Evolutionary conservation across 352 stramenopile species (phyloP), one percentile per base, ranked within the genome.

Genomic region (Phytopythium vexans): DNA sequence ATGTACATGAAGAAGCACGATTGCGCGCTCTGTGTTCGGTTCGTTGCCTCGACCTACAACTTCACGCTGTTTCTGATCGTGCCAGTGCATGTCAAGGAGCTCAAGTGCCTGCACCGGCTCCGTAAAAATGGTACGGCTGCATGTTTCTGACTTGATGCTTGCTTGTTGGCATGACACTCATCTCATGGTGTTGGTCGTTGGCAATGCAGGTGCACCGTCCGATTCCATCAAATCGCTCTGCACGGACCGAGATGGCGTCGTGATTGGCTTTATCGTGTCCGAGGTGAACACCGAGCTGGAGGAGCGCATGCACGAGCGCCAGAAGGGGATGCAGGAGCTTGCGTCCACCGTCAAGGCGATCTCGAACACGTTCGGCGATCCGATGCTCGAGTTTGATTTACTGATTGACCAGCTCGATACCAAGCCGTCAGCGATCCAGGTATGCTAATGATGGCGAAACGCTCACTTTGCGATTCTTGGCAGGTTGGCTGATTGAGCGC

Each of bases 1-100:
- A 70, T 86, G 12, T 94, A 94, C 74, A 92, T 94, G 82, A 86
- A 87, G 58, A 86, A 89, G 56, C 76, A 94, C 67, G 78, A 87
- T 60, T 92, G 83, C 54, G 76, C 84, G 39, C 68, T 92, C 15
- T 94, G 84, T 52, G 84, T 89, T 45, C 83, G 86, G 63, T 94
- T 94, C 60, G 62, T 78, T 37, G 82, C 82, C 33, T 78, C 76
- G 34, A 92, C 81, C 7, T 94, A 86, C 70, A 91, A 87, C 60
- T 92, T 89, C 50, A 94, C 84, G 69, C 70, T 94, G 34, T 92
- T 88, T 63, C 59, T 94, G 15, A 65, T 94, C 42, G 78, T 89
- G 27, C 84, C 84, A 10, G 64, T 75, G 57, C 65, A 64, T 10
- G 57, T 94, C 10, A 80, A 79, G 42, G 67, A 70, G 0, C 78